Evolutionary conservation across 106 monocot species (phyloP), one percentile per base, ranked within the genome.

Genomic region (Platanthera zijinensis): DNA sequence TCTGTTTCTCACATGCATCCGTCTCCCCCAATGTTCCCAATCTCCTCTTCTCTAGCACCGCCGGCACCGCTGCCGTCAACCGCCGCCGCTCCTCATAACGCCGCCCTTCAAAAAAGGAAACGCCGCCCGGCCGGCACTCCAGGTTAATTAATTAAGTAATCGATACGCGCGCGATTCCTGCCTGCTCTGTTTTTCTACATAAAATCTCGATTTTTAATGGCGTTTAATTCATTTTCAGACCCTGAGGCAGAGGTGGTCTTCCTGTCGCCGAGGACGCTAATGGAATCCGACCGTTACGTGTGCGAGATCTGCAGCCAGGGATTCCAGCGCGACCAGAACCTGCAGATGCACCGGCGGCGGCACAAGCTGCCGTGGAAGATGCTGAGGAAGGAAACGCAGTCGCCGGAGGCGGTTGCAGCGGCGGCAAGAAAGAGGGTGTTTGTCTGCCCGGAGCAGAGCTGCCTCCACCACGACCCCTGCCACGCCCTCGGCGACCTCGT

Each of bases 311-410:
- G 95, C 83, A 86, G 84, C 81, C 95, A 92, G 75, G 95, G 92
- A 21, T 95, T 95, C 62, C 95, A 92, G 88, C 56, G 95, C 13
- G 92, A 95, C 74, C 95, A 95, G 88, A 95, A 95, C 78, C 88
- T 95, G 22, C 95, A 95, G 80, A 95, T 95, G 95, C 95, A 95
- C 83, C 85, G 89, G 75, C 80, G 95, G 73, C 80, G 95, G 74
- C 95, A 95, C 88, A 95, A 95, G 86, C 88, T 95, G 52, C 95
- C 95, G 17, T 95, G 95, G 95, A 90, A 92, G 85, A 86, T 95
- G 56, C 78, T 83, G 74, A 82, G 81, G 78, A 69, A 80, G 50
- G 77, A 78, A 11, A n/a, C n/a, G n/a, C n/a, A n/a, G n/a, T 25
- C 52, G 22, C 12, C 48, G 64, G 52, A 17, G 52, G 52, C 74